These are phyloP conservation scores for Mycena latifolia DNA, from an alignment of 768 basidiomycete genomes.

Conservation along the genomic window DNA sequence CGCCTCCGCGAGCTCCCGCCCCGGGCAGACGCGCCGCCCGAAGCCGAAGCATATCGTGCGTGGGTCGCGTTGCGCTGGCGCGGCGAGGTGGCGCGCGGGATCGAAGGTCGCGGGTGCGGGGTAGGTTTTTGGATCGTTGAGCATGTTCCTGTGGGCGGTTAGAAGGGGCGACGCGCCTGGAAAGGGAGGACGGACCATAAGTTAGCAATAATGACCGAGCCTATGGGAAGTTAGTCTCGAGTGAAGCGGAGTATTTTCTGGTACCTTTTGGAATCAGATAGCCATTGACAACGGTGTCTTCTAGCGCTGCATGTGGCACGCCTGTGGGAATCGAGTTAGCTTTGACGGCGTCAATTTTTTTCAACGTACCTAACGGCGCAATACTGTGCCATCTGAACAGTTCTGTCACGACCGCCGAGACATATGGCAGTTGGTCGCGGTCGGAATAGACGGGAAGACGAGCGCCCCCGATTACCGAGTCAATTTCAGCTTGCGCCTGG, in stretches of 20 bases:
- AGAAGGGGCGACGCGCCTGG: constrained; percentile 14
- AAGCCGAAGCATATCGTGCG: constrained; percentile 59
- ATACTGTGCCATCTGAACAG: constrained; percentile 62
- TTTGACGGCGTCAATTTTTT: too few species aligned
- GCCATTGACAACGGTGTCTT: constrained; percentile 58
- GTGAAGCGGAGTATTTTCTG: too few species aligned
- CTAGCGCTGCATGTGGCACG: constrained; percentile 58
- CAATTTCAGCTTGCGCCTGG: constrained; percentile 67
- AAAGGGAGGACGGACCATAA: constrained; percentile 57
- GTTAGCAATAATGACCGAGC: constrained; percentile 58
- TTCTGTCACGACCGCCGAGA: constrained; percentile 60
- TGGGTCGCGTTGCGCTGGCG: constrained; percentile 54
- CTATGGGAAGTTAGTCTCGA: constrained; percentile 23
- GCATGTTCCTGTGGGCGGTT: constrained; percentile 58
- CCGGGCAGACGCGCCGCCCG: constrained; percentile 63
- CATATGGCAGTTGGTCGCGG: constrained; percentile 60
- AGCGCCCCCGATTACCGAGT: constrained; percentile 52
- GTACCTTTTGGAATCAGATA: constrained; percentile 61
- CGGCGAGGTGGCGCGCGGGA: constrained; percentile 59
- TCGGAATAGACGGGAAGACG: constrained; percentile 57
- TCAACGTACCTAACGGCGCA: constrained; percentile 56
- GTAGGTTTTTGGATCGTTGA: constrained; percentile 62
- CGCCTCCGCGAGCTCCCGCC: constrained; percentile 64
- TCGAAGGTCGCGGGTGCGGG: constrained; percentile 63
- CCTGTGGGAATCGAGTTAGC: too few species aligned